A percentile compares a stretch with the other conserved stretches of the same genome.
phyloP scores from a whole-genome alignment of 1,139 yeast genomes.

The Candida tropicalis region DNA sequence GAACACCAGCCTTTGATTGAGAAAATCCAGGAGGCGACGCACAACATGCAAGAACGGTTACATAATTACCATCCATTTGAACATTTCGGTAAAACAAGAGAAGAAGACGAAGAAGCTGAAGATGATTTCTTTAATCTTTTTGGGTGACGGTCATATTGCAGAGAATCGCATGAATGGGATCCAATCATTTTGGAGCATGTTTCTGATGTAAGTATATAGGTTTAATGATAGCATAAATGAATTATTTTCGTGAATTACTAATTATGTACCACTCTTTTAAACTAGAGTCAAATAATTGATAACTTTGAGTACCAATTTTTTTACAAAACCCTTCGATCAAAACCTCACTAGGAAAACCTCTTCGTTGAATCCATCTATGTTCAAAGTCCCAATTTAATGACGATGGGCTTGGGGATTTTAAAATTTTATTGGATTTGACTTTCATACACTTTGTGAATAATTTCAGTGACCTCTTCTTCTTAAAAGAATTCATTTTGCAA shows the following conservation, averaged over 20 bases:
- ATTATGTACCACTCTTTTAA: constrained; percentile 4
- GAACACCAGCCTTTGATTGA: constrained; percentile 3
- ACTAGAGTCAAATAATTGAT: not conserved
- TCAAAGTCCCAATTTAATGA: constrained; percentile 11
- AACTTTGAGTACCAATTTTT: not conserved
- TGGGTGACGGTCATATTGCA: constrained; percentile 13
- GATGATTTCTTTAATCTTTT: constrained; percentile 18
- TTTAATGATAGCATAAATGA: not conserved
- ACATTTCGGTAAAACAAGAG: constrained; percentile 8
- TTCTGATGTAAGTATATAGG: constrained; percentile 10
- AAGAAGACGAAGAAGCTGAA: constrained; percentile 5
- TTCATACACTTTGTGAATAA: constrained; percentile 8
- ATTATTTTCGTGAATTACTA: not conserved
- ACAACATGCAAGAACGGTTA: constrained; percentile 10
- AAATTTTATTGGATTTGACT: not conserved
- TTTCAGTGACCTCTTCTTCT: constrained; percentile 9
- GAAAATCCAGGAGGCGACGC: constrained; percentile 4
- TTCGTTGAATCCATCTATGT: constrained; percentile 12
- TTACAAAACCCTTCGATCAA: constrained; percentile 2
- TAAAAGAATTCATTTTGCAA: constrained; percentile 16
- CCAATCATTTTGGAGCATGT: constrained; percentile 15
- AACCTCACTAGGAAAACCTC: constrained; percentile 14
- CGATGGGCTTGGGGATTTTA: not conserved
- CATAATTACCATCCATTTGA: constrained; percentile 14
- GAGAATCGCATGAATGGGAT: constrained; percentile 3